A percentile compares a stretch with the other conserved stretches of the same genome.
phyloP scores from a whole-genome alignment of 805 yeast species.

The Candida tammaniensis region DNA sequence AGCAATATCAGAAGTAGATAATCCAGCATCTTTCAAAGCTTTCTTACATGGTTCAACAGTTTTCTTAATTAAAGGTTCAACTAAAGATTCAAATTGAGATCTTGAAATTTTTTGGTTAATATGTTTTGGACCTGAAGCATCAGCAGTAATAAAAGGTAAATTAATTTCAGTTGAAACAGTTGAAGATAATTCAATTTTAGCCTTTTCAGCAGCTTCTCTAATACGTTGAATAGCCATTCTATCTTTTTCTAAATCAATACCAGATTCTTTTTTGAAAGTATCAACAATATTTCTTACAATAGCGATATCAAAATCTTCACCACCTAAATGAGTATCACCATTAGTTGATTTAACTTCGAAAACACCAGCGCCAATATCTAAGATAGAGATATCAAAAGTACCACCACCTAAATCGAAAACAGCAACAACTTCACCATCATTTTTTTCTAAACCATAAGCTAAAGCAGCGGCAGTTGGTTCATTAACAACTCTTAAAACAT shows the following conservation, averaged over 20 bases:
- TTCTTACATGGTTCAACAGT: slow-evolving; percentile 76
- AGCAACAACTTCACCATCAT: slow-evolving; percentile 80
- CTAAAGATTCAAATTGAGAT: slow-evolving; percentile 64
- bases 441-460: slow-evolving; percentile 90
- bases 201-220: slow-evolving; percentile 86
- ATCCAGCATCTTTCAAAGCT: slow-evolving; percentile 78
- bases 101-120: slow-evolving; percentile 68
- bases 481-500: slow-evolving; percentile 84
- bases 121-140: slow-evolving; percentile 78
- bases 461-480: slow-evolving; percentile 94
- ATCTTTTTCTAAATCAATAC: slow-evolving; percentile 62
- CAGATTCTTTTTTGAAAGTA: slow-evolving; percentile 71
- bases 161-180: slow-evolving; percentile 70
- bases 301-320: slow-evolving; percentile 88
- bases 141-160: slow-evolving; percentile 85
- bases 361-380: slow-evolving; percentile 96
- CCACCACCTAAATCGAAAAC: slow-evolving; percentile 99
- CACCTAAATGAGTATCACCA: slow-evolving; percentile 93
- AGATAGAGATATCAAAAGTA: slow-evolving; percentile 94
- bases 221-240: slow-evolving; percentile 81
- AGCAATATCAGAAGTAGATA: slow-evolving; percentile 62
- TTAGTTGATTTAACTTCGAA: slow-evolving; percentile 97
- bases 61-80: slow-evolving; percentile 66
- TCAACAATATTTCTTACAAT: slow-evolving; percentile 81
- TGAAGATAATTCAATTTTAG: slow-evolving; percentile 81